Base-by-base conservation (phyloP, 192 early-diverging fungal genomes). In the Mortierella antarctica region DNA sequence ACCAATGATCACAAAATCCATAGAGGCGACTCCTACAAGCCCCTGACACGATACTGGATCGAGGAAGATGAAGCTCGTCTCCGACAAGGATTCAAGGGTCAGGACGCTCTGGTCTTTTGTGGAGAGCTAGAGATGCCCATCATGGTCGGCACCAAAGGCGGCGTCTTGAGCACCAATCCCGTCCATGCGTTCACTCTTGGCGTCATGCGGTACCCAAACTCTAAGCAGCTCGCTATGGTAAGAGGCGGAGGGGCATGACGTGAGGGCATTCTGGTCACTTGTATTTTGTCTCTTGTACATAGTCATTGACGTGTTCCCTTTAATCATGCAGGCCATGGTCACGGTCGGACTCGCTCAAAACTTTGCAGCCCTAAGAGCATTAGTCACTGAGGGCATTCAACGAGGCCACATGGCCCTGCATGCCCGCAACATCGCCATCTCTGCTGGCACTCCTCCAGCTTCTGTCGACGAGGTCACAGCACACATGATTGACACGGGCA, bases 1-100 rank as follows among this genome's bases (percentile, higher is more conserved):
- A 74, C 7, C 45, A 56, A 51, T 8, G 17, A 12, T 5, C 8
- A 17, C 21, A 64, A 57, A 21, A 55, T 72, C 20, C 61, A 51
- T 46, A 58, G 86, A 46, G 71, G 82, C 4, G 85, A 82, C 40
- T 54, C 73, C 8, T 94, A 94, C 85, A 70, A 84, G 61, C 86
- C 92, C 12, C 79, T 94, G 66, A 92, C 93, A 15, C 76, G 85
- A n/a, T 94, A 94, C 78, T 93, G 92, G 89, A 82, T 92, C n/a
- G 91, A 84, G 60, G 86, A 89, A 53, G 82, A 84, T 46, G 67
- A 70, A 40, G 82, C 83, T n/a, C 57, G 81, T 6, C 18, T 67
- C 14, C 50, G n/a, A 3, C 53, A 70, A 12, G 83, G 83, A 0
- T 58, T 50, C 20, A 63, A 12, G 5, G 80, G 74, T 51, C 74